Conservation (phyloP, 1,139 yeast species). For the Geotrichum aggregatum region DNA sequence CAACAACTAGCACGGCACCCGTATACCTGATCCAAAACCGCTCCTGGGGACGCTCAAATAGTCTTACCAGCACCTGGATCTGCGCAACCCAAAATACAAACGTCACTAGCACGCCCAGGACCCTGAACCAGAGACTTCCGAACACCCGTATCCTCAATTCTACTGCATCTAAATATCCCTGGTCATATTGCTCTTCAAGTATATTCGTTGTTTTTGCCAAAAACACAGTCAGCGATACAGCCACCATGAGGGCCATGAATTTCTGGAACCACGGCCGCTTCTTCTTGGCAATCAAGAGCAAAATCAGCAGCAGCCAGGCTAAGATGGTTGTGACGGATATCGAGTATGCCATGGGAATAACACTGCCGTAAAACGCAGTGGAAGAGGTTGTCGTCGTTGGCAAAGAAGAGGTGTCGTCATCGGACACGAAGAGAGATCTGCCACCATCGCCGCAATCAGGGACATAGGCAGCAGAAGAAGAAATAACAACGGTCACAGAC, state of each 20-base stretch:
- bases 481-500: conserved; percentile 19
- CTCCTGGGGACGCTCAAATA: conserved; percentile 66
- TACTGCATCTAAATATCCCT: conserved; percentile 55
- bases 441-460: conserved; percentile 22
- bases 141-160: conserved; percentile 50
- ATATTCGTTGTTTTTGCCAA: conserved; percentile 30
- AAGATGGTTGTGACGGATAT: conserved; percentile 37
- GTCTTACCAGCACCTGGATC: conserved; percentile 68
- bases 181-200: conserved; percentile 41
- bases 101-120: conserved; percentile 61
- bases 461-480: conserved; percentile 23
- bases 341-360: conserved; percentile 37
- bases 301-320: conserved; percentile 38
- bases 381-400: neutral
- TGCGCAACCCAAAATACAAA: conserved; percentile 68
- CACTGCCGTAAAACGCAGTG: conserved; percentile 36
- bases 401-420: neutral
- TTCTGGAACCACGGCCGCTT: conserved; percentile 39
- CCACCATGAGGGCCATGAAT: conserved; percentile 34
- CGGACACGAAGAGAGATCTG: neutral
- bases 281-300: conserved; percentile 34
- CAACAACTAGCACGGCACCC: conserved; percentile 43
- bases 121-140: conserved; percentile 48
- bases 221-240: conserved; percentile 36
- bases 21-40: conserved; percentile 57